phyloP scores from a whole-genome alignment of 208 protist genomes.

The Trypanosoma avium region DNA sequence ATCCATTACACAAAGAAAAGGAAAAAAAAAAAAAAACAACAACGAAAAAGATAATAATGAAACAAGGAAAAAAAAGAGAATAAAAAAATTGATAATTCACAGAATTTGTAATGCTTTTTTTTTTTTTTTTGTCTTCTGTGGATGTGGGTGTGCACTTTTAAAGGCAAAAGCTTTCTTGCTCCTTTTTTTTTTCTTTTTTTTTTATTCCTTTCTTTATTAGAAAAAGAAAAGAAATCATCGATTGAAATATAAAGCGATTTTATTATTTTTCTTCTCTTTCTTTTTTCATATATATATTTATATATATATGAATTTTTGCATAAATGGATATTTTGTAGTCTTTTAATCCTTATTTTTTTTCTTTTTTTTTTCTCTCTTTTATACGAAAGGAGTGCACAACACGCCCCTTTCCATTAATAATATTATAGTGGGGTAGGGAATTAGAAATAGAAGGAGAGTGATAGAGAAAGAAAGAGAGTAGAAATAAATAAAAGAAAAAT shows the following conservation, averaged over 20 bases:
- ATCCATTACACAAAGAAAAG: no score
- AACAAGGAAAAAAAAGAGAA: no score
- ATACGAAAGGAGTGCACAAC: constrained; percentile 4
- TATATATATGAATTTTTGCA: constrained; percentile 2
- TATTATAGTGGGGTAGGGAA: neutral
- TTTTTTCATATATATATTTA: neutral
- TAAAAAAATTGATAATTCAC: no score
- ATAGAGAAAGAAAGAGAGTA: neutral
- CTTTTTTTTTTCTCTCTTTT: constrained; percentile 10
- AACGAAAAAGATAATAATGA: no score
- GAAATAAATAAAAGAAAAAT: neutral
- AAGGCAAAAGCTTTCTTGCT: no score
- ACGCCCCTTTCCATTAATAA: neutral
- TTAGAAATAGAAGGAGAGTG: neutral
- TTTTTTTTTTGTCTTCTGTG: no score
- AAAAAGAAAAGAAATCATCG: neutral
- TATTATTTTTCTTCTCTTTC: neutral
- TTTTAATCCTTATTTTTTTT: constrained; percentile 5
- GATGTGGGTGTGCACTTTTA: no score
- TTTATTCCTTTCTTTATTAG: no score
- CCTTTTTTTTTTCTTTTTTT: no score
- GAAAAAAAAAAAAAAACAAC: no score
- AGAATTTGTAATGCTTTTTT: no score
- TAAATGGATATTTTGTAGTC: constrained; percentile 2
- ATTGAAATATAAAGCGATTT: neutral